Evolutionary conservation across 345 rosid species (phyloP), one percentile per base, ranked within the genome.

Genomic region (Aquilaria yunnanensis): DNA sequence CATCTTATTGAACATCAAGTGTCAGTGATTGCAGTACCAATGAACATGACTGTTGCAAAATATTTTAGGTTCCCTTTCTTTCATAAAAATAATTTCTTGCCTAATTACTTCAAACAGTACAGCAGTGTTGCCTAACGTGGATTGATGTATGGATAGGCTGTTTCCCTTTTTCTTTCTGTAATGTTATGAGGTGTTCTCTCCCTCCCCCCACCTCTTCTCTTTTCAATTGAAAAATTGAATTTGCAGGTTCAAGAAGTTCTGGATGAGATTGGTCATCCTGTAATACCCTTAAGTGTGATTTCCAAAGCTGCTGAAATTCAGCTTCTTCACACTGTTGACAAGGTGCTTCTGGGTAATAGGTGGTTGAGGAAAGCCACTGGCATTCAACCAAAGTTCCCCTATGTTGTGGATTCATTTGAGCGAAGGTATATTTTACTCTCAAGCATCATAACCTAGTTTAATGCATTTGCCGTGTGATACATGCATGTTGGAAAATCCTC

Each of bases 271-370:
- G 96, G 96, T 56, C 86, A 80, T 71, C 87, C 94, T 5, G 88
- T 78, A 57, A 83, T 90, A 73, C 97, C 97, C 45, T 70, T 88
- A 69, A 90, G 84, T 76, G 88, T 90, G 56, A 84, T 94, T 77
- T 90, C 97, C 54, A 94, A 90, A 77, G 99, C 92, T 78, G 99
- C 95, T 64, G 97, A 86, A 73, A 83, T 94, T 69, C 89, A 88
- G 75, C 92, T 94, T 32, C 77, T 80, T 47, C 78, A 90, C 70
- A 87, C 90, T 5, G 86, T 94, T 30, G 99, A 94, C 65, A 90
- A 68, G 74, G 80, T 85, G 59, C 83, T 94, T 45, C 65, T 94
- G 45, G 97, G 99, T 54, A 86, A 88, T 65, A 79, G 92, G 80
- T 90, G 99, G 97, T 78, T 90, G 70, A 87, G 97, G 50, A 94